Evolutionary conservation across 768 basidiomycete species (phyloP), one percentile per base, ranked within the genome.

Genomic region (Lactarius vividus): DNA sequence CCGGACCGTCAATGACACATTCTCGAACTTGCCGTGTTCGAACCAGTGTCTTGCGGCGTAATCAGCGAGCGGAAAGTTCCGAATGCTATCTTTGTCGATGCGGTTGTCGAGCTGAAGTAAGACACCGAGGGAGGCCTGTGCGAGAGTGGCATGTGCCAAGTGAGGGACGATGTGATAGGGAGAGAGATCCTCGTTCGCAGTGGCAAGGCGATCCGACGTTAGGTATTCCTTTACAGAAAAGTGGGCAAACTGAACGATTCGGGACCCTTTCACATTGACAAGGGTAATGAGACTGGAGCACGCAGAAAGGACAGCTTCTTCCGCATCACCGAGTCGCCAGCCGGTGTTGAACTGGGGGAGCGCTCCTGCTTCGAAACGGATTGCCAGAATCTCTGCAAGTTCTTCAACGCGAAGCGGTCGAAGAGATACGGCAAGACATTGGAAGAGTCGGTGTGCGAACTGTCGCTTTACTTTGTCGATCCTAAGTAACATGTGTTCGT

Each of bases 221-320:
- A 64, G n/a, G 37, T 42, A 65, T 16, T 65, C 64, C 42, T 46
- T 65, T 6, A 65, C 64, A 0, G 64, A 60, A 39, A 65, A 55
- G 28, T 65, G 64, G 6, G 64, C 4, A 35, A 65, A 65, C 15
- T 65, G 58, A 23, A 65, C 46, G 6, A 57, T n/a, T 10, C 8
- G 10, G 4, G 18, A 46, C 35, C 16, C 44, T 4, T 28, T 11
- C 29, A 40, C 26, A 11, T 60, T 8, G 20, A 60, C 26, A 2
- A 60, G 13, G 16, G 52, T 4, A 20, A 65, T 59, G 3, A 65
- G 18, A 3, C 58, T 65, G n/a, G n/a, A n/a, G n/a, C n/a, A n/a
- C n/a, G n/a, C n/a, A n/a, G n/a, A n/a, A n/a, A n/a, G n/a, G n/a
- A 3, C 58, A 54, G 29, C 8, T 60, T 28, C 2, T 16, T 1